Base-by-base conservation (phyloP, 2,329 filamentous ascomycete genomes). In the Arthrobotrys sphaeroides region DNA sequence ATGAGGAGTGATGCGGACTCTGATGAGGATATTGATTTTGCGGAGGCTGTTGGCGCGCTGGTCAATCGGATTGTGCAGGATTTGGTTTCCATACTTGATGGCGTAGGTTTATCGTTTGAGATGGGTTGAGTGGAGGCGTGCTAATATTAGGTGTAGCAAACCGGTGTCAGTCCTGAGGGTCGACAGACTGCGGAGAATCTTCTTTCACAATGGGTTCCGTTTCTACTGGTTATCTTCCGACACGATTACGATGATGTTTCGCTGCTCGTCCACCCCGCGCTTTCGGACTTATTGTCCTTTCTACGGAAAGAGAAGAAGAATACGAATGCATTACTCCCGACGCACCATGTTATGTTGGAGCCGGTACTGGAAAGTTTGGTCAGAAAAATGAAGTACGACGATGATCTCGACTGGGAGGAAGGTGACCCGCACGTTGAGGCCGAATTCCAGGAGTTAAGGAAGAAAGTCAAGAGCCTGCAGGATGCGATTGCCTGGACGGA, bases 191-290 rank as follows among this genome's bases (percentile, higher is more conserved):
- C 95, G 59, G 93, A 95, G 79, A 89, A 91, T 79, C 88, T 96
- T 73, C 86, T 98, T 62, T 91, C 91, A 81, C 88, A 88, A 42
- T 98, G 98, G 82, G 85, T 97, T 26, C 93, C 94, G 0, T 90
- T 94, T 79, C 87, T 98, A 10, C 85, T 99, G 59, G 91, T 94
- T 40, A 97, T 97, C 85, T 97, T 99, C 84, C 91, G 93, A 22
- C 95, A 99, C 83, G 94, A 99, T 81, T 99, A 96, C 82, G 95
- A 99, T 82, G 95, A 99, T 84, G 90, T 99, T 79, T 98, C 95
- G 85, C 96, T 94, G 36, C 95, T 93, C 10, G 93, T 98, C 72
- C 96, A 99, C 77, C 92, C 94, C 20, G 94, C 92, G 38, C 88
- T 98, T 66, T 97, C 92, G 55, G 96, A 99, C 80, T 88, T 98